A percentile compares a stretch with the other conserved stretches of the same genome.
phyloP scores from a whole-genome alignment of 2,329 filamentous ascomycete species.

The Aspergillus viridinutans region DNA sequence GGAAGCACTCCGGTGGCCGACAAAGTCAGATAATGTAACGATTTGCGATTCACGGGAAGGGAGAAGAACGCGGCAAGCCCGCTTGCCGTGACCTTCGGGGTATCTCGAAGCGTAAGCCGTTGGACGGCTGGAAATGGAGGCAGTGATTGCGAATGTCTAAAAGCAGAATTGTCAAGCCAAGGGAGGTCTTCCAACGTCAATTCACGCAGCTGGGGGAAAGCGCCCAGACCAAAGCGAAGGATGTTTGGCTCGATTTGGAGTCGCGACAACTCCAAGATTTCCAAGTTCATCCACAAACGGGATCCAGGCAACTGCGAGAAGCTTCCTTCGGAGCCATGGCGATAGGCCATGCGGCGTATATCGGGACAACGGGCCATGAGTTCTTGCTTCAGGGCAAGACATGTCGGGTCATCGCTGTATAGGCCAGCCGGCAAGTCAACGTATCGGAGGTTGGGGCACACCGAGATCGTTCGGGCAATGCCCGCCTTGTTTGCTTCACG shows the following conservation, averaged over 20 bases:
- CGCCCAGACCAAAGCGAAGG: conserved; percentile 66
- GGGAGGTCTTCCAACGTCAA: conserved; percentile 68
- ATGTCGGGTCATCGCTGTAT: conserved; percentile 73
- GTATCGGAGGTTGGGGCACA: conserved; percentile 78
- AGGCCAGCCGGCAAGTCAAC: conserved; percentile 88
- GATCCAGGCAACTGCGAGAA: conserved; percentile 65
- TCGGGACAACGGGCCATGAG: conserved; percentile 78
- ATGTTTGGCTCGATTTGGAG: conserved; percentile 35
- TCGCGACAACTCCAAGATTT: conserved; percentile 38
- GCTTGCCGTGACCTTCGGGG: conserved; percentile 64
- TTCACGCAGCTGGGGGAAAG: conserved; percentile 64
- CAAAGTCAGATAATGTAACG: conserved; percentile 66
- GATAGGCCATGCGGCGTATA: conserved; percentile 85
- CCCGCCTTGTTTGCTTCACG: conserved; percentile 81
- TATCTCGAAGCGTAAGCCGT: conserved; percentile 68
- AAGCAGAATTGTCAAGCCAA: conserved; percentile 72
- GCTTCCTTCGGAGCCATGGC: conserved; percentile 70
- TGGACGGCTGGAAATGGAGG: conserved; percentile 71
- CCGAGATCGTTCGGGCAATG: conserved; percentile 78
- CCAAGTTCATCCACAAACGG: conserved; percentile 40
- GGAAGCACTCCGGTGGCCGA: conserved; percentile 63
- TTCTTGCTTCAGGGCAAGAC: conserved; percentile 73
- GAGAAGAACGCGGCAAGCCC: conserved; percentile 68
- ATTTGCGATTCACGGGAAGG: conserved; percentile 53
- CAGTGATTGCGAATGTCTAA: conserved; percentile 61